Percentiles rank a stretch among this genome's conserved stretches.
Evolutionary conservation across 1,284 basidiomycete genomes (phyloP).

Genomic region (Microbotryum silenes-acaulis): DNA sequence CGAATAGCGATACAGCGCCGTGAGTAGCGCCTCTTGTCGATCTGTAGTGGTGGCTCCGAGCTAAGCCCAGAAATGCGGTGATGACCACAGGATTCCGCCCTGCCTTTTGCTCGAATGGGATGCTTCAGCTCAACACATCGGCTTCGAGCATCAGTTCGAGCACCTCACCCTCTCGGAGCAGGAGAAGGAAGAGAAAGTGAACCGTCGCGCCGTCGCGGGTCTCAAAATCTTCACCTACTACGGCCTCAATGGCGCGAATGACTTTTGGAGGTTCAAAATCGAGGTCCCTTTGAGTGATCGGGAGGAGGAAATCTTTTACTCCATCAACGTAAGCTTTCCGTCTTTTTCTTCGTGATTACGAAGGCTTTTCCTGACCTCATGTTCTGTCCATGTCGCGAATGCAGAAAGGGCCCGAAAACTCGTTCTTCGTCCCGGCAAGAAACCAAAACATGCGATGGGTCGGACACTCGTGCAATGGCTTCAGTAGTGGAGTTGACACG

Average conservation of each 20-base stretch:
- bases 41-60: too few relatives aligned
- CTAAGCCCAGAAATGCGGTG: conserved; percentile 8
- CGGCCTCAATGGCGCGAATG: conserved; percentile 48
- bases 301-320: conserved; percentile 74
- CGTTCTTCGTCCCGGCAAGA: conserved; percentile 74
- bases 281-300: conserved; percentile 63
- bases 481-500: conserved; percentile 47
- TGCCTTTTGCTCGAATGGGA: conserved; percentile 70
- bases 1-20: too few relatives aligned
- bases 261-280: conserved; percentile 88
- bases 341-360: too few relatives aligned
- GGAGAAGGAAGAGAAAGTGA: conserved; percentile 17
- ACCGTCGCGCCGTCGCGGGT: conserved; percentile 46
- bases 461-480: conserved; percentile 48
- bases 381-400: background rate
- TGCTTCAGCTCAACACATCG: conserved; percentile 21
- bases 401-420: conserved; percentile 57
- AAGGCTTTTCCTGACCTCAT: background rate
- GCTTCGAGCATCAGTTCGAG: conserved; percentile 22
- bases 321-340: conserved; percentile 35
- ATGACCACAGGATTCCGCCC: conserved; percentile 47
- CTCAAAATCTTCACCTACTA: conserved; percentile 74
- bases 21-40: too few relatives aligned
- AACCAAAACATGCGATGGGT: conserved; percentile 76
- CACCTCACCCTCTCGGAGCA: conserved; percentile 13